Conservation (phyloP, 2,329 filamentous ascomycete genomes). For the Hypomyces rosellus region DNA sequence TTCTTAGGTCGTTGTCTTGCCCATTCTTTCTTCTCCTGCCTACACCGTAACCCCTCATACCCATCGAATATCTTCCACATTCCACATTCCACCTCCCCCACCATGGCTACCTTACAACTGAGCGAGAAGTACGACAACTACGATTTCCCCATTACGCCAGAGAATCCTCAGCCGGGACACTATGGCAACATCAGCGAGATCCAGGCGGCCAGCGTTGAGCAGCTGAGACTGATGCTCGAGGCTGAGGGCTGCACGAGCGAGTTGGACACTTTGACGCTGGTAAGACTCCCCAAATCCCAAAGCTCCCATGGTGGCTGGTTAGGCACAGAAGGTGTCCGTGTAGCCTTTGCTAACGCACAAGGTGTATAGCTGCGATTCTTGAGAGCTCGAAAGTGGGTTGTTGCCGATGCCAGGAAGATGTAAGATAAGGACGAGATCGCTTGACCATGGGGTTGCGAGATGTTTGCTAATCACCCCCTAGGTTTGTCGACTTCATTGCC, state of each 20-base stretch:
- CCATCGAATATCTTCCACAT: background rate
- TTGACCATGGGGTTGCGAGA: background rate
- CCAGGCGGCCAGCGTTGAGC: conserved; percentile 83
- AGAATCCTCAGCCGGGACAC: conserved; percentile 67
- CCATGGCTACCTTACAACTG: conserved; percentile 51
- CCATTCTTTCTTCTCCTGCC: background rate
- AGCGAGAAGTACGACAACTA: conserved; percentile 95
- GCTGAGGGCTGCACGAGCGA: conserved; percentile 72
- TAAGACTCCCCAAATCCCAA: conserved; percentile 38
- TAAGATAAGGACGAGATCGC: conserved; percentile 38
- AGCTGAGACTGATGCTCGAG: conserved; percentile 82
- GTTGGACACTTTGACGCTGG: conserved; percentile 87
- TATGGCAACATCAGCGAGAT: conserved; percentile 78
- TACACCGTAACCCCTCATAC: conserved; percentile 7
- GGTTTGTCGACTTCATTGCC: conserved; percentile 85
- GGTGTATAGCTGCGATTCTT: conserved; percentile 69
- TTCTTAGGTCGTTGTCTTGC: background rate
- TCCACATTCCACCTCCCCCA: conserved; percentile 15
- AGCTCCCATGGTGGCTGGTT: background rate
- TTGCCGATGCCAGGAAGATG: conserved; percentile 80
- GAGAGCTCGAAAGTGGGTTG: conserved; percentile 91
- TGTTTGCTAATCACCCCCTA: conserved; percentile 31
- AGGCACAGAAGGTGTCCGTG: background rate
- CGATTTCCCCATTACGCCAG: conserved; percentile 78
- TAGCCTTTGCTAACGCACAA: background rate